These are phyloP conservation scores for Chaetomium fimeti DNA, from an alignment of 495 filamentous ascomycete genomes.

Conservation along the genomic window DNA sequence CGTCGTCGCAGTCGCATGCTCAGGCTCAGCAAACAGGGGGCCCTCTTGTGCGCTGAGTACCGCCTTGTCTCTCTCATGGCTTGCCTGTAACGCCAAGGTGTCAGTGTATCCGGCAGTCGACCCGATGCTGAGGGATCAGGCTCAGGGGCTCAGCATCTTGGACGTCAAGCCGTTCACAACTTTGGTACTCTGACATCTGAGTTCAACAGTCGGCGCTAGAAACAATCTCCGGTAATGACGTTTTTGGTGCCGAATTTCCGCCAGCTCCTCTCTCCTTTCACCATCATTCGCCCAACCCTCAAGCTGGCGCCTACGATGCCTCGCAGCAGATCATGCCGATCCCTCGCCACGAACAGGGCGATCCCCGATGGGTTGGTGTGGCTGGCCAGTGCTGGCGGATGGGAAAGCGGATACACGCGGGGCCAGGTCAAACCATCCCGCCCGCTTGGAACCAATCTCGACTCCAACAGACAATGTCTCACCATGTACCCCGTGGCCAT, in stretches of 20 bases:
- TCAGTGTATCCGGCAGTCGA: not conserved
- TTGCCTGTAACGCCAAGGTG: not conserved
- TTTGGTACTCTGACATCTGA: no score
- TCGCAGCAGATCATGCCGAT: slow-evolving; percentile 8
- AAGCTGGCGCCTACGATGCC: not conserved
- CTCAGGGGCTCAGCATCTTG: not conserved
- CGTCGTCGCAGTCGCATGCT: not conserved
- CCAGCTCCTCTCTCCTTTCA: not conserved
- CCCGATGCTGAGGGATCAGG: not conserved
- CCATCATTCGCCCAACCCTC: not conserved
- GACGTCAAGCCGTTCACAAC: no score
- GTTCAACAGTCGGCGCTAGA: not conserved
- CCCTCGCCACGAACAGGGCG: slow-evolving; percentile 10
- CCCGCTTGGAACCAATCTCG: slow-evolving; percentile 4
- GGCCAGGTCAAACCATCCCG: not conserved
- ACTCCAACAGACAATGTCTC: not conserved
- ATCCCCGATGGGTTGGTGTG: not conserved
- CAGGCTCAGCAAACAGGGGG: not conserved
- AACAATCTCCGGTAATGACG: not conserved
- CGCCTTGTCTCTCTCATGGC: not conserved
- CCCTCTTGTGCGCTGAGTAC: not conserved
- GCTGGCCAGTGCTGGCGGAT: not conserved
- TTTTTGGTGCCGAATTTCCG: not conserved
- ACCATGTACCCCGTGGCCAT: not conserved
- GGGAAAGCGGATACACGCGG: not conserved